Evolutionary conservation across 495 filamentous ascomycete species (phyloP), one percentile per base, ranked within the genome.

Genomic region (Xylaria bambusicola): DNA sequence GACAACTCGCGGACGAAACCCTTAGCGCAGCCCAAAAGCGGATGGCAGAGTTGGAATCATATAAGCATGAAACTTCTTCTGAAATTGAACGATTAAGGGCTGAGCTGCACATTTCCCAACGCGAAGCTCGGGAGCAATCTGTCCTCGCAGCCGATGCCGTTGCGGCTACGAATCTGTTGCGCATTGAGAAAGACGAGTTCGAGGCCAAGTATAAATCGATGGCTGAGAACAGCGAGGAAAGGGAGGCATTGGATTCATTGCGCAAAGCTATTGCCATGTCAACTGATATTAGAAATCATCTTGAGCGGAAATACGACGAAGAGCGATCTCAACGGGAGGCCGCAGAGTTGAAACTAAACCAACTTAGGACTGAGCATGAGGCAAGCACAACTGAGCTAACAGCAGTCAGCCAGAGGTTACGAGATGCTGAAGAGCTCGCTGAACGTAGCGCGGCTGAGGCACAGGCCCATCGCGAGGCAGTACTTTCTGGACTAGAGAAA

Each of bases 371-470:
- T 26, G 92, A 98, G 64, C 89, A 96, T 64, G 94, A 98, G 66
- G 86, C 91, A 61, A 85, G 86, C 31, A 87, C 85, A 1, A 79
- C 86, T 0, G 95, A 99, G 68, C 76, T 99, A 13, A 92, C 92
- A 41, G 83, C 81, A 21, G 78, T 84, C 0, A 88, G 81, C 23
- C 84, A 89, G 59, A 86, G 89, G 38, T 74, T 98, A 35, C 83
- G 84, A 27, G 92, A 97, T 72, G 85, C 91, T 10, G 93, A 99
- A 73, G 93, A 98, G 68, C 71, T 98, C 27, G 88, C 90, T n/a
- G 91, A 94, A 56, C 90, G 84, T 41, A 85, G 95, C 69, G 88
- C 92, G 13, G 86, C 85, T 58, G 95, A 99, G 73, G 94, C 95
- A 1, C 82, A 87, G 41, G 86, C 88, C 40, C 93, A 97, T 64